Evolutionary conservation across 768 basidiomycete genomes (phyloP).

Genomic region (Mycena polygramma): DNA sequence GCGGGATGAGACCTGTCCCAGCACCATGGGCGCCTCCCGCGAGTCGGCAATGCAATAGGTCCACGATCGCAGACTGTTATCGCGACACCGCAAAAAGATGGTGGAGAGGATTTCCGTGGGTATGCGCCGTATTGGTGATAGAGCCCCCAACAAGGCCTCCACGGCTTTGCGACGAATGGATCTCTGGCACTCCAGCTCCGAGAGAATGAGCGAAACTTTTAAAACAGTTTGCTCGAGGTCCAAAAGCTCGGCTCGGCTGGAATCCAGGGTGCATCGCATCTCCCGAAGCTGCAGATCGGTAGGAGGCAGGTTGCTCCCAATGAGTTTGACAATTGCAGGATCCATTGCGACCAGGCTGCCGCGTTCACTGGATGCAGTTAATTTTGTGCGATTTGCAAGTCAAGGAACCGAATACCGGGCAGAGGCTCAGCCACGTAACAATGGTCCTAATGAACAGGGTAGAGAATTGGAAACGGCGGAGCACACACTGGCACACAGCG

Average conservation of each 20-base stretch:
- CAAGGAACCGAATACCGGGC: too few relatives aligned
- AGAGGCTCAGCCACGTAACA: too few relatives aligned
- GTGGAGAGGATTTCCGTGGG: not conserved
- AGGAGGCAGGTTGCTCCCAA: not conserved
- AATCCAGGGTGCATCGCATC: not conserved
- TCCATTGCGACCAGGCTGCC: too few relatives aligned
- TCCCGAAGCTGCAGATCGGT: not conserved
- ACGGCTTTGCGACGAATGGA: not conserved
- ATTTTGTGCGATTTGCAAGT: too few relatives aligned
- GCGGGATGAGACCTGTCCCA: not conserved
- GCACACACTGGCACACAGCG: too few relatives aligned
- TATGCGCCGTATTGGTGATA: not conserved
- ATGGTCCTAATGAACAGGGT: too few relatives aligned
- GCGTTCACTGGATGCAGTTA: too few relatives aligned
- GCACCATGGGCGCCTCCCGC: not conserved
- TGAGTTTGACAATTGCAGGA: not conserved
- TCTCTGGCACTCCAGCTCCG: not conserved
- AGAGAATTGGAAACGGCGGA: too few relatives aligned
- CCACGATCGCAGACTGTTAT: not conserved
- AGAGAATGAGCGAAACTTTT: not conserved
- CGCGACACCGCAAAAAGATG: not conserved
- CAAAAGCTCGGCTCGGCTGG: not conserved
- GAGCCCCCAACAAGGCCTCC: not conserved
- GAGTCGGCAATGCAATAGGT: not conserved
- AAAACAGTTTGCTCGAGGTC: not conserved